phyloP scores from a whole-genome alignment of 495 filamentous ascomycete species.

The Penicillium alfredii region DNA sequence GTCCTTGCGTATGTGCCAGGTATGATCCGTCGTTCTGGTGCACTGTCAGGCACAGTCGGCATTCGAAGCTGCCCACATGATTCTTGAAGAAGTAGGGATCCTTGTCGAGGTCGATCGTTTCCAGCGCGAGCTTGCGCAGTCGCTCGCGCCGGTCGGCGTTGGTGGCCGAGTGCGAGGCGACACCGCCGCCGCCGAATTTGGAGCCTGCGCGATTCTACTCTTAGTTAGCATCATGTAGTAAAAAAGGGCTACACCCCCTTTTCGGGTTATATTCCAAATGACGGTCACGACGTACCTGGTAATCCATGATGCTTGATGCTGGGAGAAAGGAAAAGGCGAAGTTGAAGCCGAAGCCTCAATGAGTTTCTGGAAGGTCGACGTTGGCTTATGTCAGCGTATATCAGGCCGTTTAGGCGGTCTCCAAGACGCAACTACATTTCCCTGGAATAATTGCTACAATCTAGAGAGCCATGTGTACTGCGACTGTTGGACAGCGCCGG shows the following conservation, averaged over 20 bases:
- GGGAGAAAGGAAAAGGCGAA: conserved; percentile 11
- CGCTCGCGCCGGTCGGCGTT: conserved; percentile 97
- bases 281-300: conserved; percentile 45
- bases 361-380: no score
- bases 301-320: conserved; percentile 47
- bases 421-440: no score
- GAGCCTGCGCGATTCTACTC: conserved; percentile 88
- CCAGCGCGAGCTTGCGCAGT: conserved; percentile 93
- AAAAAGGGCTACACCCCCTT: no score
- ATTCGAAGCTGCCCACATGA: conserved; percentile 97
- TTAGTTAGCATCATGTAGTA: conserved; percentile 9
- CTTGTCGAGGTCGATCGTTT: conserved; percentile 98
- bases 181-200: conserved; percentile 96
- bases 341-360: conserved; percentile 3
- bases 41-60: conserved; percentile 95
- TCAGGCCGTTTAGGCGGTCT: no score
- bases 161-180: conserved; percentile 85
- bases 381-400: conserved; percentile 29
- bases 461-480: conserved; percentile 13
- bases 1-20: conserved; percentile 96
- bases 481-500: conserved; percentile 51
- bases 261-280: no score
- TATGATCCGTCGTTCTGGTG: conserved; percentile 99
- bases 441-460: no score
- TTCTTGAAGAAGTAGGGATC: conserved; percentile 99